Evolutionary conservation across 257 asterid species (phyloP).

Genomic region (Ilex asprella): DNA sequence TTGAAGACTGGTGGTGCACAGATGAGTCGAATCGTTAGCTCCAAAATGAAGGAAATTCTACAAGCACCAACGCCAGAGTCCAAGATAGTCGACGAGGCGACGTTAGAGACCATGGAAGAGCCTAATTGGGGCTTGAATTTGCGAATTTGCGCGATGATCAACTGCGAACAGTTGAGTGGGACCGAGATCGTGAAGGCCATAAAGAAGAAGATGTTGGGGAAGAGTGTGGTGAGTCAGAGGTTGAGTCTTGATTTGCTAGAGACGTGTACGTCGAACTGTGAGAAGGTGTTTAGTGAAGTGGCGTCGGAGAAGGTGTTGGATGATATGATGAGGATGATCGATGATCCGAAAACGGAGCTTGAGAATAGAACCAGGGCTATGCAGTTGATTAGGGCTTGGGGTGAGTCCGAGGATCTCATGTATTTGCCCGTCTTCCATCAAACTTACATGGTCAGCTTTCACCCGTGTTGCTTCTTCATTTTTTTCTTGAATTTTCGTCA

Average conservation of each 20-base stretch:
- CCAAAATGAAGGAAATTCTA: conserved; percentile 74
- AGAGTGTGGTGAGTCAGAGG: conserved; percentile 36
- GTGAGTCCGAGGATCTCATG: conserved; percentile 68
- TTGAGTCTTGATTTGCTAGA: conserved; percentile 71
- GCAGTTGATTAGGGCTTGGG: conserved; percentile 91
- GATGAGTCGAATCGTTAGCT: conserved; percentile 69
- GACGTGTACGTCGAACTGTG: conserved; percentile 84
- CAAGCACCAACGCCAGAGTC: conserved; percentile 83
- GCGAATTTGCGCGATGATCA: conserved; percentile 83
- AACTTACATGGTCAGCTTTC: conserved; percentile 50
- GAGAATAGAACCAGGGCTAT: conserved; percentile 62
- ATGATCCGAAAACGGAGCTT: conserved; percentile 63
- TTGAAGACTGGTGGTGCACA: conserved; percentile 68
- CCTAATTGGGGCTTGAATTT: conserved; percentile 93
- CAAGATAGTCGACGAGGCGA: conserved; percentile 81
- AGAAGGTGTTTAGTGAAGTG: conserved; percentile 79
- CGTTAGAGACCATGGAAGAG: conserved; percentile 52
- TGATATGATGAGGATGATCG: conserved; percentile 79
- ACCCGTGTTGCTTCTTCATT: neutral
- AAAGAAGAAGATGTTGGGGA: conserved; percentile 63
- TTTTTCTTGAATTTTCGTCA: no score
- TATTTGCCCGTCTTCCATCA: conserved; percentile 88
- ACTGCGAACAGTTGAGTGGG: conserved; percentile 58
- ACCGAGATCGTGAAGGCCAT: conserved; percentile 70
- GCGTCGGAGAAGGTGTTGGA: conserved; percentile 91